phyloP scores from a whole-genome alignment of 2,329 filamentous ascomycete genomes.

The Cadophora sp. region DNA sequence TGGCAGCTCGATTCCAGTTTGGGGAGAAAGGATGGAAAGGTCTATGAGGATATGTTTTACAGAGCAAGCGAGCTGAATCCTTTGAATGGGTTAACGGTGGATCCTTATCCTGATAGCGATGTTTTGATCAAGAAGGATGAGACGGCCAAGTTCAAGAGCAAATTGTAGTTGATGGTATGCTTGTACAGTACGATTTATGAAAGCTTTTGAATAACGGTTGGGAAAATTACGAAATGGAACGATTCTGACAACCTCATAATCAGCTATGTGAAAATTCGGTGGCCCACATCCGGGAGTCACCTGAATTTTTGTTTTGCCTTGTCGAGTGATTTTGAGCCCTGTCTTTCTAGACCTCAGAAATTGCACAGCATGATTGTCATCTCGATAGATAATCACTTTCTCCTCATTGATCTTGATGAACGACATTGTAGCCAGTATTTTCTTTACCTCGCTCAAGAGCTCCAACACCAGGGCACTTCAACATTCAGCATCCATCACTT shows the following conservation, averaged over 20 bases:
- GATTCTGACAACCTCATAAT: not conserved
- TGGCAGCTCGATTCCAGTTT: conserved; percentile 78
- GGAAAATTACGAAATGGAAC: not conserved
- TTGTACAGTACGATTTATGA: conserved; percentile 12
- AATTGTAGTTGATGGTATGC: conserved; percentile 48
- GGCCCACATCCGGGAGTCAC: too few relatives aligned
- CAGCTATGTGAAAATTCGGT: not conserved
- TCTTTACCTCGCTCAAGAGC: not conserved
- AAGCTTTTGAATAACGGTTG: not conserved
- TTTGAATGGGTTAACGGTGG: conserved; percentile 73
- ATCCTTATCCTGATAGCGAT: conserved; percentile 71
- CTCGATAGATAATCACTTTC: not conserved
- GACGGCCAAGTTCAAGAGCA: conserved; percentile 53
- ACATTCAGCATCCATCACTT: not conserved
- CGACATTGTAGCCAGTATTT: not conserved
- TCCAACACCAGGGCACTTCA: not conserved
- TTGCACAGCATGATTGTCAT: not conserved
- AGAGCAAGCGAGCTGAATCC: conserved; percentile 76
- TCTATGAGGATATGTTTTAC: conserved; percentile 80
- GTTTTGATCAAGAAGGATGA: conserved; percentile 67
- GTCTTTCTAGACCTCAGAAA: not conserved
- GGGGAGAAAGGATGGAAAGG: conserved; percentile 74
- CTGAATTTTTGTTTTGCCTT: too few relatives aligned
- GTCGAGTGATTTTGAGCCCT: not conserved
- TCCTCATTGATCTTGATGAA: not conserved